These are phyloP conservation scores for Annona squamosa DNA, from an alignment of 164 flowering plant species.

Conservation along the genomic window DNA sequence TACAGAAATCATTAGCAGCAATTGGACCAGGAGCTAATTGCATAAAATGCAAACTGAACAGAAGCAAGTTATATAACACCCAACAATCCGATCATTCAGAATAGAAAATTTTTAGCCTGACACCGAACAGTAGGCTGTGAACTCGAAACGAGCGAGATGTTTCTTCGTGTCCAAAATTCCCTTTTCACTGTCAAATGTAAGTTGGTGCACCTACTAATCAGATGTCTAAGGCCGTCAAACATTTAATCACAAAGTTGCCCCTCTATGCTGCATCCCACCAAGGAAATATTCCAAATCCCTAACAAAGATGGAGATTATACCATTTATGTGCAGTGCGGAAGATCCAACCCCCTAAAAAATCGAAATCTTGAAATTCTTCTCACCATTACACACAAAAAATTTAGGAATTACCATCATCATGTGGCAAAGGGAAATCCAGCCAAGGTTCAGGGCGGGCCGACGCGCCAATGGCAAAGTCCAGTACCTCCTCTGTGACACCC, in stretches of 20 bases:
- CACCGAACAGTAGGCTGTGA: no score
- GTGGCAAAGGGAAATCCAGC: slow-evolving; percentile 74
- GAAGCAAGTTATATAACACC: background rate
- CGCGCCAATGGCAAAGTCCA: slow-evolving; percentile 72
- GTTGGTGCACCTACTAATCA: background rate
- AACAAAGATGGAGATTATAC: background rate
- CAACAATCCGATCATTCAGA: background rate
- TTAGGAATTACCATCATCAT: slow-evolving; percentile 48
- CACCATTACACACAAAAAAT: background rate
- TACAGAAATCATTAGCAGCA: background rate
- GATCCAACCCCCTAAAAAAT: background rate
- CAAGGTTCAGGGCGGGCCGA: slow-evolving; percentile 90
- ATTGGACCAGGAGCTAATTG: background rate
- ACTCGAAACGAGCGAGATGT: no score
- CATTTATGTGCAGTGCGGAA: background rate
- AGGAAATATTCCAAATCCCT: background rate
- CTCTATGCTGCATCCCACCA: background rate
- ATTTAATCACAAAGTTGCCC: background rate
- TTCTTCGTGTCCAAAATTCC: background rate
- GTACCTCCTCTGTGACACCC: slow-evolving; percentile 71
- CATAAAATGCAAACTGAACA: background rate
- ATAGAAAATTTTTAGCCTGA: no score
- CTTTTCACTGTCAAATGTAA: background rate
- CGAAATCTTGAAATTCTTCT: background rate
- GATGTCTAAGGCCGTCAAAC: background rate